Evolutionary conservation across 208 protist species (phyloP).

Genomic region (Leishmania martiniquensis): DNA sequence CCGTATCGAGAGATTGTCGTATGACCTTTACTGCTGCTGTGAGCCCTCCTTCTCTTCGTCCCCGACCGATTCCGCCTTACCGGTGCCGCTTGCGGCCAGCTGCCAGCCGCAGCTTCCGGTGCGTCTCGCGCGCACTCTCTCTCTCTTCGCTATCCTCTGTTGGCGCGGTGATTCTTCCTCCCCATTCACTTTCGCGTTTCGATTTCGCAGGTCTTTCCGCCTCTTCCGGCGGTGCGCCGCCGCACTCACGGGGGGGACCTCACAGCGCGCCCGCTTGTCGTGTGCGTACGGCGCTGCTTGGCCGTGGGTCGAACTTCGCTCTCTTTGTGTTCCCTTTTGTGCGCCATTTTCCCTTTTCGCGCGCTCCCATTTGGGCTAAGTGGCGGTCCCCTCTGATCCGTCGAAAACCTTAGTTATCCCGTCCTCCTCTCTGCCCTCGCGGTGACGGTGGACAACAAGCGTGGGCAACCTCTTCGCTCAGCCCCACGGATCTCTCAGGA

Average conservation of each 20-base stretch:
- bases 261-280: too few relatives aligned
- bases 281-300: too few relatives aligned
- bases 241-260: too few relatives aligned
- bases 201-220: neutral
- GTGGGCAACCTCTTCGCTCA: neutral
- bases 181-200: neutral
- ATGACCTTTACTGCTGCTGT: neutral
- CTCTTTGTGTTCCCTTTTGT: neutral
- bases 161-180: neutral
- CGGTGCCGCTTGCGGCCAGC: neutral
- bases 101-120: neutral
- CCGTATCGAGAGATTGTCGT: neutral
- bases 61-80: too few relatives aligned
- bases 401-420: neutral
- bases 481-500: neutral
- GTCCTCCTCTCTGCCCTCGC: neutral
- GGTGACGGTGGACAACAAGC: neutral
- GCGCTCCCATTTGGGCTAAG: too few relatives aligned
- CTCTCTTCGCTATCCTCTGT: neutral
- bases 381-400: neutral
- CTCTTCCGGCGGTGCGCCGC: too few relatives aligned
- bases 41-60: neutral
- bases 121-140: neutral
- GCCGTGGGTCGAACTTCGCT: too few relatives aligned
- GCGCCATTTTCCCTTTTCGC: too few relatives aligned